Percentiles rank a stretch among this genome's conserved stretches.
phyloP scores from a whole-genome alignment of 495 filamentous ascomycete species.

The Trichoderma gamsii region DNA sequence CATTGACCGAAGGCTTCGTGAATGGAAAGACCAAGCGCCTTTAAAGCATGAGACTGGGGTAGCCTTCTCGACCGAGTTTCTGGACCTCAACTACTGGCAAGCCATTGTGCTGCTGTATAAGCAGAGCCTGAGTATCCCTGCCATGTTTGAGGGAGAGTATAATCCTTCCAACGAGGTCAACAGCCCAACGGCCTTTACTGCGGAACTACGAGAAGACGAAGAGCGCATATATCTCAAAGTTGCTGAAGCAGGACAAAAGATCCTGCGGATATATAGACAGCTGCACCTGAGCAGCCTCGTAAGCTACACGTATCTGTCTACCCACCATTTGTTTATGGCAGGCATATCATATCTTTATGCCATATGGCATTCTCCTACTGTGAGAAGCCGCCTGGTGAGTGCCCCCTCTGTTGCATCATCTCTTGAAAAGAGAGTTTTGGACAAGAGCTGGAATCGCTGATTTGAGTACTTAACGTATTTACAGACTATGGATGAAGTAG shows the following conservation, averaged over 20 bases:
- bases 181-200: constrained; percentile 41
- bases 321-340: constrained; percentile 95
- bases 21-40: constrained; percentile 83
- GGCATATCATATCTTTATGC: constrained; percentile 95
- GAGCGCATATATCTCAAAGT: constrained; percentile 89
- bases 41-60: constrained; percentile 74
- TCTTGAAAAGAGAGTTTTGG: neutral
- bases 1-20: constrained; percentile 72
- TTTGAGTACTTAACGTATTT: neutral
- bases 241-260: constrained; percentile 88
- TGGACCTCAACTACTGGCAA: constrained; percentile 96
- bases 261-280: constrained; percentile 83
- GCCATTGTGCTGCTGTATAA: constrained; percentile 95
- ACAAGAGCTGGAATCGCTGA: neutral
- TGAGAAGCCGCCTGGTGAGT: constrained; percentile 75
- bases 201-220: constrained; percentile 68
- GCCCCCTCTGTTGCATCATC: neutral
- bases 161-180: constrained; percentile 55
- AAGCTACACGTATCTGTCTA: constrained; percentile 95
- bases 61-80: constrained; percentile 74
- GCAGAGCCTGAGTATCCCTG: constrained; percentile 83
- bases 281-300: constrained; percentile 82
- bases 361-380: constrained; percentile 90
- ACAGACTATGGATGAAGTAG: constrained; percentile 87
- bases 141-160: constrained; percentile 72